Base-by-base conservation (phyloP, 2,329 filamentous ascomycete species). In the Cordyceps farinosa region DNA sequence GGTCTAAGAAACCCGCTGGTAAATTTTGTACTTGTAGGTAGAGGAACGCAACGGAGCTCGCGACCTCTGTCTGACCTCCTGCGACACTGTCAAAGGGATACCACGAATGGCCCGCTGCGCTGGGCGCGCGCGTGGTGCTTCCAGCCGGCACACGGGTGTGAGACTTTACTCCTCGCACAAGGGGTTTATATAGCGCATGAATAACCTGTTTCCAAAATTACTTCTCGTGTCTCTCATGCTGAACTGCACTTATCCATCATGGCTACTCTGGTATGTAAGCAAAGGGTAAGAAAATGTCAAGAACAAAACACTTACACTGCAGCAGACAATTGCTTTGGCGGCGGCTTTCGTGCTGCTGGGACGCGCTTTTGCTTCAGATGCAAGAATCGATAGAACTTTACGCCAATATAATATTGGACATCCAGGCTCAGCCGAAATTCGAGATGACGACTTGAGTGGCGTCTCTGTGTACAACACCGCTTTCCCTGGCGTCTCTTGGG, bases 401-500 rank as follows among this genome's bases (percentile, higher is more conserved):
- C 47, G 29, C 7, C 47, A 52, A 11, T 51, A 59, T 22, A 10
- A 42, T 44, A 11, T 13, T 4, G 38, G 30, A n/a, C 4, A 10
- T 10, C 17, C 34, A 13, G 6, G 29, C 36, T 52, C 47, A 0
- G n/a, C 11, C 1, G 22, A 17, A 2, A 29, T 40, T 42, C 44
- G 34, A 3, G 48, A 42, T 9, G 38, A 27, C 36, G 38, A 5
- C 4, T 30, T 13, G 11, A 13, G 42, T 29, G 40, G 22, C 9
- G 9, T 8, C 1, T 57, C 55, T 13, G 3, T 64, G 10, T 71
- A 70, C 65, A 29, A 68, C 56, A 71, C 70, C 2, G 66, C 65
- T 27, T 72, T 72, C 32, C 50, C 65, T 1, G 70, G 70, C 3
- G 69, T 72, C 3, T 68, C 69, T 2, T 72, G 70, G 70, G 69